Conservation (phyloP, 2,329 filamentous ascomycete species). For the Claviceps spartinae region DNA sequence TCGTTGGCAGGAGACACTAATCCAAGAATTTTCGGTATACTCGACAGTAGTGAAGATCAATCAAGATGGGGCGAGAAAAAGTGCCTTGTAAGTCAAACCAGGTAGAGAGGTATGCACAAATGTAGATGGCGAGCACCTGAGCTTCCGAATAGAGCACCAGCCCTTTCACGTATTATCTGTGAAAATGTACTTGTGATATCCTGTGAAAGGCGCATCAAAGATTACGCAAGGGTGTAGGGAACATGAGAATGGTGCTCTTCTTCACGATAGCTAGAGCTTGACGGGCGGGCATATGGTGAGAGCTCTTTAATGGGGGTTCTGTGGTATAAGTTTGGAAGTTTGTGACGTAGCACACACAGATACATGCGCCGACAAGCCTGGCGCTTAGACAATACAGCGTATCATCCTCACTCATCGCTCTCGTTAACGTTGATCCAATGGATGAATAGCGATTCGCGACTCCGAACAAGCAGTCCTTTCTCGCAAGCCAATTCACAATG, state of each 20-base stretch:
- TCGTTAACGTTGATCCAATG: neutral
- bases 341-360: neutral
- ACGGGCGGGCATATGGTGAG: neutral
- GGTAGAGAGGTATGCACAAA: neutral
- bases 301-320: too few relatives aligned
- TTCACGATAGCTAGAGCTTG: neutral
- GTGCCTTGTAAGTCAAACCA: neutral
- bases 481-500: neutral
- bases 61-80: neutral
- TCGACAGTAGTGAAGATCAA: too few relatives aligned
- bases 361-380: neutral
- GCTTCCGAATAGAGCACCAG: neutral
- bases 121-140: neutral
- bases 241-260: neutral
- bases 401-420: neutral
- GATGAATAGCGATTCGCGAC: neutral
- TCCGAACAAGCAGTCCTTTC: neutral
- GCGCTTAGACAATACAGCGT: neutral
- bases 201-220: neutral
- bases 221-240: neutral
- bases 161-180: neutral
- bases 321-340: neutral
- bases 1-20: too few relatives aligned
- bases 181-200: neutral
- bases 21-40: too few relatives aligned